Conservation (phyloP, 768 basidiomycete genomes). For the Termitomyces sp. region DNA sequence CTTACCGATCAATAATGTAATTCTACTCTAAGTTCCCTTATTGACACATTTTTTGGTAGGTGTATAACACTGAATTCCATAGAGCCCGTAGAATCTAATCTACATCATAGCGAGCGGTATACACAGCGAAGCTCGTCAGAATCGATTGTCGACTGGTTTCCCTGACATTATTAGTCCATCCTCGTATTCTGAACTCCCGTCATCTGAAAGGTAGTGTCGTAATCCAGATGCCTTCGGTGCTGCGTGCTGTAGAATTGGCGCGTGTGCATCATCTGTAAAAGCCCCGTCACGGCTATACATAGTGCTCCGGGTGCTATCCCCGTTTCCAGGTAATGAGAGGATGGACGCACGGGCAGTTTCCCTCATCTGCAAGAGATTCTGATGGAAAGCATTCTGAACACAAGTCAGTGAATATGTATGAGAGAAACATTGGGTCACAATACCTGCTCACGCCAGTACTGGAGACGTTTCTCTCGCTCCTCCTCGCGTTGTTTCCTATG, state of each 20-base stretch:
- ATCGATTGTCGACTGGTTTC: constrained; percentile 30
- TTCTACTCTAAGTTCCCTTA: neutral
- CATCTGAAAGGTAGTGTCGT: constrained; percentile 46
- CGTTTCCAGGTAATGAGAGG: constrained; percentile 44
- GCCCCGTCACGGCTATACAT: constrained; percentile 44
- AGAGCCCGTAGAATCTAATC: constrained; percentile 12
- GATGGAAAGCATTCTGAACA: constrained; percentile 67
- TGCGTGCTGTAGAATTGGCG: constrained; percentile 46
- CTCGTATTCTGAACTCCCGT: constrained; percentile 43
- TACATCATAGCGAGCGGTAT: neutral
- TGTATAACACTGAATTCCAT: neutral
- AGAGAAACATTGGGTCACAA: neutral
- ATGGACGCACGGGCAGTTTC: constrained; percentile 68
- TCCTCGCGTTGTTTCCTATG: constrained; percentile 68
- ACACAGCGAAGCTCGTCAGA: constrained; percentile 19
- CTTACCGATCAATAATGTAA: neutral
- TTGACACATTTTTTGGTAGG: neutral
- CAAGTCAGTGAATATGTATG: neutral
- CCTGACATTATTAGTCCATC: constrained; percentile 42
- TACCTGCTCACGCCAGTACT: constrained; percentile 90
- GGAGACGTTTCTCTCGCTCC: constrained; percentile 78
- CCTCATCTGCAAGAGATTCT: constrained; percentile 76
- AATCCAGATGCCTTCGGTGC: constrained; percentile 51
- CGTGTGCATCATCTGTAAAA: constrained; percentile 48
- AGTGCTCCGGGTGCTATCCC: constrained; percentile 41